phyloP scores from a whole-genome alignment of 345 rosid genomes.

The Citrus glauca region DNA sequence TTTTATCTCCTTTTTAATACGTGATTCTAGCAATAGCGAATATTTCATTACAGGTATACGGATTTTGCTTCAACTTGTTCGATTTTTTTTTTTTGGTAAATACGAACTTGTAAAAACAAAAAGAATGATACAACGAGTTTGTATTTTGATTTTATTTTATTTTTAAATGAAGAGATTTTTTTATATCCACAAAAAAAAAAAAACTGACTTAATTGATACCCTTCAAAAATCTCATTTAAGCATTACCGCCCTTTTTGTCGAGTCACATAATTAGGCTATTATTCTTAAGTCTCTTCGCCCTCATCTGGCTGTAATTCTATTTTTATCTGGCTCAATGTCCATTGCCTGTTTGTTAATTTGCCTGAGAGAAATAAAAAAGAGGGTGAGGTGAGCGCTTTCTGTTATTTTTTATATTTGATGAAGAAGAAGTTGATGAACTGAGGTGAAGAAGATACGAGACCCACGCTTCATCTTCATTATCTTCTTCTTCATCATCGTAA shows the following conservation, averaged over 20 bases:
- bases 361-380: background rate
- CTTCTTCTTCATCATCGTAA: constrained; percentile 5
- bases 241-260: background rate
- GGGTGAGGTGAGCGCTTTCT: background rate
- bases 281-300: background rate
- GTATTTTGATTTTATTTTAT: background rate
- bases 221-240: background rate
- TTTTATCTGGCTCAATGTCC: background rate
- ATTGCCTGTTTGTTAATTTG: constrained; percentile 17
- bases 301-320: too few relatives aligned
- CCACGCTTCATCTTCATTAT: background rate
- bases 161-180: background rate
- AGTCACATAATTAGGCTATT: background rate
- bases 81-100: background rate
- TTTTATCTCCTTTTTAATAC: background rate
- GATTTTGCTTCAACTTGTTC: background rate
- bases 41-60: background rate
- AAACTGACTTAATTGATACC: background rate
- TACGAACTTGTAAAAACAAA: background rate
- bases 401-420: background rate
- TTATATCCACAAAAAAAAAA: background rate
- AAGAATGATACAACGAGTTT: background rate
- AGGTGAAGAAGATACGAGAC: background rate
- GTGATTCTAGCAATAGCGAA: background rate
- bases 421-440: constrained; percentile 13